A percentile compares a stretch with the other conserved stretches of the same genome.
These are phyloP conservation scores for Moniliella sp. DNA, from an alignment of 1,284 basidiomycete species.

Conservation along the genomic window DNA sequence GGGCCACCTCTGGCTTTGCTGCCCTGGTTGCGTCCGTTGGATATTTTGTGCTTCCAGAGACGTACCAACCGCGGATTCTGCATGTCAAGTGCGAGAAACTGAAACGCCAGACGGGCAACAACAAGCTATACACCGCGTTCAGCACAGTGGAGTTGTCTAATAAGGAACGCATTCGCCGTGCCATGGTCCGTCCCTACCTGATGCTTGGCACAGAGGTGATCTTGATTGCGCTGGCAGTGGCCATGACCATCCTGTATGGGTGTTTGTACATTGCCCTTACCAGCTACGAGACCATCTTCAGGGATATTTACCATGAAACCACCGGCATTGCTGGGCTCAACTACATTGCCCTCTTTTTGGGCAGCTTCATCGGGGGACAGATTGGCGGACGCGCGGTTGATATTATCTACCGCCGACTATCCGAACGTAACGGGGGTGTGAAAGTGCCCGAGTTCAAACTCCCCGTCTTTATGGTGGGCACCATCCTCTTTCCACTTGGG, in stretches of 20 bases:
- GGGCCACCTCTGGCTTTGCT: slow-evolving; percentile 34
- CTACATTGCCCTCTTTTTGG: slow-evolving; percentile 42
- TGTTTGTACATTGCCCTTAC: slow-evolving; percentile 46
- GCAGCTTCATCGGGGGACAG: slow-evolving; percentile 37
- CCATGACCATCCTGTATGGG: slow-evolving; percentile 40
- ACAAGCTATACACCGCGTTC: slow-evolving; percentile 13
- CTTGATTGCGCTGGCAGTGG: no score
- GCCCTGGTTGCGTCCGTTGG: slow-evolving; percentile 11
- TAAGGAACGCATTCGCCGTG: slow-evolving; percentile 21
- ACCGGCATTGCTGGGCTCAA: slow-evolving; percentile 43
- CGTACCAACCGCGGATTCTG: slow-evolving; percentile 31
- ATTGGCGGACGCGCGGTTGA: slow-evolving; percentile 44
- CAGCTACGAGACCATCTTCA: slow-evolving; percentile 45
- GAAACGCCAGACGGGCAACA: slow-evolving; percentile 35
- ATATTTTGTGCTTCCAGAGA: slow-evolving; percentile 22
- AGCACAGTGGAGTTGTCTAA: slow-evolving; percentile 12
- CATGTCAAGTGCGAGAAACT: slow-evolving; percentile 35
- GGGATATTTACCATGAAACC: slow-evolving; percentile 37
- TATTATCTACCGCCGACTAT: slow-evolving; percentile 40
- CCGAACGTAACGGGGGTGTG: slow-evolving; percentile 39
- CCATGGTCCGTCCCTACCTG: slow-evolving; percentile 40
- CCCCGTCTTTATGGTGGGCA: slow-evolving; percentile 45
- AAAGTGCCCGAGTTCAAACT: slow-evolving; percentile 44
- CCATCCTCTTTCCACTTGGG: slow-evolving; percentile 42
- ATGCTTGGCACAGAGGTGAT: slow-evolving; percentile 38